Base-by-base conservation (phyloP, 805 yeast genomes). In the Spathaspora hagerdaliae region DNA sequence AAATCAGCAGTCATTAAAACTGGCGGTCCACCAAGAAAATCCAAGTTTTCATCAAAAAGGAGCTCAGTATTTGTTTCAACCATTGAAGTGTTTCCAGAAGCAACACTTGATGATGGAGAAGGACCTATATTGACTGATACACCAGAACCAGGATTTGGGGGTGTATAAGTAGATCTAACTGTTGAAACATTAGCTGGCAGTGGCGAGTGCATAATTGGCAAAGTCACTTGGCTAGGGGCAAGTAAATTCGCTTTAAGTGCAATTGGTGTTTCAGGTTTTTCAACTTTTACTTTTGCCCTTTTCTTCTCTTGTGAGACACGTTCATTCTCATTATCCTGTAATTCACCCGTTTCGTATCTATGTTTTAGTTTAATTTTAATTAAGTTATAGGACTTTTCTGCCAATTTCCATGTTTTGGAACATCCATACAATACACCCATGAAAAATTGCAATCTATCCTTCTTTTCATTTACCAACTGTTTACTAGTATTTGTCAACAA, bases 11-110 rank as follows among this genome's bases (percentile, higher is more conserved):
- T 74, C 79, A 75, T 74, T 44, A 75, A 67, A 13, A 75, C 70
- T 6, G 79, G 79, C 0, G 79, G 80, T 2, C 80, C 79, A 3
- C 80, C 79, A 50, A 75, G 69, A 50, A 70, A 71, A 41, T 65
- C 77, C 27, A 65, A 54, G 48, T 51, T 46, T 11, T 51, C 50
- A 32, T 48, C 51, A 36, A 53, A 53, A 19, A 61, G 43, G 9
- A 58, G 35, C 14, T 58, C 59, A 12, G 59, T 48, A 42, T 52
- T 55, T 12, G 57, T 39, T 27, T 55, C 51, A 26, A 32, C 36
- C 12, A 27, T 33, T 11, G 36, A 37, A n/a, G 27, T 34, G 24
- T 31, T 31, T 11, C 32, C 27, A 19, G 40, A 24, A 37, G n/a
- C 39, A 24, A 37, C 39, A 15, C 39, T 31, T 14, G 36, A 32